Evolutionary conservation across 2,329 filamentous ascomycete species (phyloP), one percentile per base, ranked within the genome.

Genomic region (Magnaporthiopsis incrustans): DNA sequence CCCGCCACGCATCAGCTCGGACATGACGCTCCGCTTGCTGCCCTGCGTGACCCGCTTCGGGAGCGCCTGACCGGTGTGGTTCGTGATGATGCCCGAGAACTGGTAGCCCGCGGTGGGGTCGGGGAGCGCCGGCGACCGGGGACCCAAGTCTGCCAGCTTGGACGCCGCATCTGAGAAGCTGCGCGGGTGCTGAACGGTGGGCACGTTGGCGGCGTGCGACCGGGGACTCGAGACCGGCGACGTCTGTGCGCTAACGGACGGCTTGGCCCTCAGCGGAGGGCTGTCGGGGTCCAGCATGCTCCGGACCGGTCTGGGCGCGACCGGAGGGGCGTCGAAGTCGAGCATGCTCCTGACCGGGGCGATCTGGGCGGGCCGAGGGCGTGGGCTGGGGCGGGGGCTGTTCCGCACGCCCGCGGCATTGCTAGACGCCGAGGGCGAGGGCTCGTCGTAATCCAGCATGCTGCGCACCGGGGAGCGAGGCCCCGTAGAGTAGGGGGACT

Each of bases 391-490:
- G 67, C 76, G 79, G 66, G 78, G 76, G 67, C 77, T 71, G 60
- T 72, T 74, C 63, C 72, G 71, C 33, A 65, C 65, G 58, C 70
- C 63, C 63, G 57, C 30, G 22, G 59, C 59, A 65, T 68, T 61
- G 67, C 59, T 62, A 32, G 64, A 57, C 65, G 50, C 66, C 56
- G 60, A 57, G 2, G 66, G 60, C 26, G 65, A 64, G n/a, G 67
- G 63, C 44, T 78, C 79, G 65, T 82, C 79, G 70, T 86, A 79
- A 71, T 87, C 85, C 25, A 89, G 78, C 82, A 90, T 86, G 74
- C 86, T 90, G 69, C 88, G 82, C 63, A 89, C 83, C 14, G 89
- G 87, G 30, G 89, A 90, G 63, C 81, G 83, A 59, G 87, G 84
- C 64, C 77, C 82, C 33, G 44, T 53, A 8, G 77, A 74, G 75